A percentile compares a stretch with the other conserved stretches of the same genome.
These are phyloP conservation scores for Cytospora schulzeri DNA, from an alignment of 2,329 filamentous ascomycete species.

Conservation along the genomic window DNA sequence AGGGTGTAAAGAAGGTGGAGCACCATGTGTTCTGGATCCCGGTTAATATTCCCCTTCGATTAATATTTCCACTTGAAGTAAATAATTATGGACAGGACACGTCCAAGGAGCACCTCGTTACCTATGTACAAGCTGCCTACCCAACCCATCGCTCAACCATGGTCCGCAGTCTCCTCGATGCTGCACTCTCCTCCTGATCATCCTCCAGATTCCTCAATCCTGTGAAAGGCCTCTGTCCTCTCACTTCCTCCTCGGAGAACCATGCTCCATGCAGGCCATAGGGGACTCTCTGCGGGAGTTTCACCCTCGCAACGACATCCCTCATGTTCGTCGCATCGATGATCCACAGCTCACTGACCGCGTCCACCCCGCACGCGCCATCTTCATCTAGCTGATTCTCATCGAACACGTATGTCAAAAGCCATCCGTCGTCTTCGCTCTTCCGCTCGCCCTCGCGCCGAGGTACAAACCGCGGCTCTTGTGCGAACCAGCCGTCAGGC, in stretches of 20 bases:
- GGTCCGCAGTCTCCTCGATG: slow-evolving; percentile 4
- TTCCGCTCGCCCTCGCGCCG: slow-evolving; percentile 35
- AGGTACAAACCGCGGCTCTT: slow-evolving; percentile 68
- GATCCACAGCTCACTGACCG: slow-evolving; percentile 67
- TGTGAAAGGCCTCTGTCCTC: slow-evolving; percentile 44
- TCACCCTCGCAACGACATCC: slow-evolving; percentile 59
- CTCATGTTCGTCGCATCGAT: slow-evolving; percentile 66
- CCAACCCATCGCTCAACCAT: slow-evolving; percentile 22
- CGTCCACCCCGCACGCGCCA: slow-evolving; percentile 47
- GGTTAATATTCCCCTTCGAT: neutral
- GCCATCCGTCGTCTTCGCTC: slow-evolving; percentile 66
- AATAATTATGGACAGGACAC: neutral
- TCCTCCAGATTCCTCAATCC: slow-evolving; percentile 11
- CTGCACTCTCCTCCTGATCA: neutral
- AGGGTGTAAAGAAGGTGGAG: neutral
- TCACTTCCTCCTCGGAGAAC: slow-evolving; percentile 58
- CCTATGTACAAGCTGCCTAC: neutral
- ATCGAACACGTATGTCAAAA: slow-evolving; percentile 71
- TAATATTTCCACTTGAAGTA: neutral
- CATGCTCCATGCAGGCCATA: slow-evolving; percentile 69
- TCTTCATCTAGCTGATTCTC: slow-evolving; percentile 61
- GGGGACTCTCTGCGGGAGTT: slow-evolving; percentile 66
- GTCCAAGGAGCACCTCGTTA: too few relatives aligned
- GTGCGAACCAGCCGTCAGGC: slow-evolving; percentile 63
- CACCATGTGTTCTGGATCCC: neutral